These are phyloP conservation scores for Puccinia triticina DNA, from an alignment of 1,284 basidiomycete species.

Conservation along the genomic window DNA sequence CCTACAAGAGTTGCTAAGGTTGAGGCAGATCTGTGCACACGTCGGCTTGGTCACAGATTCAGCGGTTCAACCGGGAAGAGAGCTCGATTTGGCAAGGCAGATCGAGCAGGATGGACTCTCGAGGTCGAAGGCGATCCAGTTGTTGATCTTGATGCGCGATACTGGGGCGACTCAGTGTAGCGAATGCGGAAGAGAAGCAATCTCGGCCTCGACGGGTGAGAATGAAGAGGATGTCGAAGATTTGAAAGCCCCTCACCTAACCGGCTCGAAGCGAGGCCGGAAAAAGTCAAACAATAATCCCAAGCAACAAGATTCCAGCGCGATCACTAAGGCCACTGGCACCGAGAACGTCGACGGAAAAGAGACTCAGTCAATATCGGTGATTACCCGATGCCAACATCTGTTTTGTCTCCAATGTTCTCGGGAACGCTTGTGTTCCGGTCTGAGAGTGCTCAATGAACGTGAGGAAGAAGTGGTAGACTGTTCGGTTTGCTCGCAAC, in stretches of 20 bases:
- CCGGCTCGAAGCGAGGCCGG: conserved; percentile 9
- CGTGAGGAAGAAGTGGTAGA: conserved; percentile 26
- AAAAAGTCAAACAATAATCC: background rate
- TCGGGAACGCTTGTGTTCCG: conserved; percentile 21
- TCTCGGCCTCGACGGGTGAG: conserved; percentile 61
- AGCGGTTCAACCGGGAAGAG: conserved; percentile 54
- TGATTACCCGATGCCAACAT: conserved; percentile 87
- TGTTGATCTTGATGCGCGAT: conserved; percentile 80
- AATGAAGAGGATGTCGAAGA: conserved; percentile 57
- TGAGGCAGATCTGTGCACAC: conserved; percentile 97
- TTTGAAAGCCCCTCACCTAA: conserved; percentile 37
- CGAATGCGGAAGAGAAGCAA: conserved; percentile 80
- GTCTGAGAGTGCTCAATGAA: background rate
- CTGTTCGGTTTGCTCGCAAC: conserved; percentile 43
- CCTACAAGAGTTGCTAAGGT: conserved; percentile 87
- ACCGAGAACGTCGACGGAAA: background rate
- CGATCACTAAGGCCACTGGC: background rate
- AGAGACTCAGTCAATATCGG: conserved; percentile 52
- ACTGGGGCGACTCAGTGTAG: conserved; percentile 82
- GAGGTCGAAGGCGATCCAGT: conserved; percentile 71
- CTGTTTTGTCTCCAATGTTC: conserved; percentile 67
- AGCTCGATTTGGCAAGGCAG: conserved; percentile 67
- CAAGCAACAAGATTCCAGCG: background rate
- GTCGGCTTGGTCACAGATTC: conserved; percentile 73
- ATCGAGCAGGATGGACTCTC: conserved; percentile 83